Evolutionary conservation across 352 stramenopile species (phyloP).

Genomic region (Pythium folliculosum): DNA sequence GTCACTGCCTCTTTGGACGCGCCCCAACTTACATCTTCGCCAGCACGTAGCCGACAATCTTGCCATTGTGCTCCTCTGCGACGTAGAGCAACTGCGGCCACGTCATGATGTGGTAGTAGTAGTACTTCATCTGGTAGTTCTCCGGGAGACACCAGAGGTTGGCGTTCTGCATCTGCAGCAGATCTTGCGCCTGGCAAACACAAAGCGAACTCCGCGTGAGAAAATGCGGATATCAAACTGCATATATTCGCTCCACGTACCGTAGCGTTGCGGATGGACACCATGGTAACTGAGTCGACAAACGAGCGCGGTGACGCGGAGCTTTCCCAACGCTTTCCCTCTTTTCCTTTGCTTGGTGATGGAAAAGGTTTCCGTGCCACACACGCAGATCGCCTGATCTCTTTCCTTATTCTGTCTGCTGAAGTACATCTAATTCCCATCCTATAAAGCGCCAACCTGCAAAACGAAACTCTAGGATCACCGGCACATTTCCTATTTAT

Average conservation of each 20-base stretch:
- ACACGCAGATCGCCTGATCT: slow-evolving; percentile 2
- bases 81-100: slow-evolving; percentile 99
- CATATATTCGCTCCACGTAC: slow-evolving; percentile 33
- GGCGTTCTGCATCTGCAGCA: slow-evolving; percentile 98
- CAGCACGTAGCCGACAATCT: slow-evolving; percentile 99
- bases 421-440: slow-evolving; percentile 3
- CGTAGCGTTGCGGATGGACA: slow-evolving; percentile 95
- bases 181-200: slow-evolving; percentile 83
- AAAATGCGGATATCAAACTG: background rate
- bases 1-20: background rate
- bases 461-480: slow-evolving; percentile 6
- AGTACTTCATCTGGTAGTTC: slow-evolving; percentile 99
- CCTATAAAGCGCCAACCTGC: slow-evolving; percentile 1
- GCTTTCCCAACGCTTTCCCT: slow-evolving; percentile 21
- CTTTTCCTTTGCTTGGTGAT: slow-evolving; percentile 12
- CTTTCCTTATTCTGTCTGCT: slow-evolving; percentile 21
- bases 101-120: slow-evolving; percentile 99
- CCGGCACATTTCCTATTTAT: slow-evolving; percentile 2
- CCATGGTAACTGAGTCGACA: slow-evolving; percentile 56
- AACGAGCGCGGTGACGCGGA: background rate
- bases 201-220: background rate
- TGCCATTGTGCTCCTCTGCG: slow-evolving; percentile 96
- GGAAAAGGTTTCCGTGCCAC: slow-evolving; percentile 12
- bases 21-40: slow-evolving; percentile 95
- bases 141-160: slow-evolving; percentile 99